Evolutionary conservation across 2,329 filamentous ascomycete genomes (phyloP).

Genomic region (Rutstroemia sp.): DNA sequence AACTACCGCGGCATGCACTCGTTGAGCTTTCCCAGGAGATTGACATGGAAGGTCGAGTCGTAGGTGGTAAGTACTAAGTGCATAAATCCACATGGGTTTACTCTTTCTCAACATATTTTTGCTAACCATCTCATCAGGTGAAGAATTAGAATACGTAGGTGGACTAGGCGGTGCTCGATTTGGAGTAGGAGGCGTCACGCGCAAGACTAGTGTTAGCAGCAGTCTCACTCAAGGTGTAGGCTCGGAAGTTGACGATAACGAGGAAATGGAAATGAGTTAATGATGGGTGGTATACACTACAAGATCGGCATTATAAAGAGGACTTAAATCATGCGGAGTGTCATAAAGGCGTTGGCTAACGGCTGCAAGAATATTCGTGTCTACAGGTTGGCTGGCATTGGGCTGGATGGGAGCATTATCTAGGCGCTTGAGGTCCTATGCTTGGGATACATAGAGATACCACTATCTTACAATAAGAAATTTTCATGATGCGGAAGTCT

Average conservation of each 20-base stretch:
- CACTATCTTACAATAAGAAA: not conserved
- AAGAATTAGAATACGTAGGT: conserved; percentile 36
- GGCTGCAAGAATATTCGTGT: conserved; percentile 1
- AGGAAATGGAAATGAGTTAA: conserved; percentile 50
- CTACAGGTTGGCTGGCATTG: not conserved
- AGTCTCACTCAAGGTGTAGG: conserved; percentile 44
- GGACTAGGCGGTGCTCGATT: conserved; percentile 43
- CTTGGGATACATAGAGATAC: not conserved
- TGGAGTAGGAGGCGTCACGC: conserved; percentile 37
- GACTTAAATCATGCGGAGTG: too few species aligned
- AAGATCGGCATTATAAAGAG: not conserved
- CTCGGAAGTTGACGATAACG: conserved; percentile 52
- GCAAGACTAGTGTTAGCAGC: conserved; percentile 55
- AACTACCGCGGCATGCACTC: conserved; percentile 68
- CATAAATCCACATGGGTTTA: conserved; percentile 20
- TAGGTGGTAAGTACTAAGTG: conserved; percentile 69
- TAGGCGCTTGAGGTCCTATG: not conserved
- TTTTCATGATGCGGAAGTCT: not conserved
- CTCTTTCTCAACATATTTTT: conserved; percentile 6
- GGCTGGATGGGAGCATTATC: not conserved
- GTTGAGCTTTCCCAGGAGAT: conserved; percentile 92
- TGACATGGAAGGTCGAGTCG: conserved; percentile 83
- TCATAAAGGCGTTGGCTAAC: not conserved
- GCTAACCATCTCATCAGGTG: conserved; percentile 21
- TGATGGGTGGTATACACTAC: conserved; percentile 12